phyloP scores from a whole-genome alignment of 1,139 yeast species.

The Yamadazyma sp. region DNA sequence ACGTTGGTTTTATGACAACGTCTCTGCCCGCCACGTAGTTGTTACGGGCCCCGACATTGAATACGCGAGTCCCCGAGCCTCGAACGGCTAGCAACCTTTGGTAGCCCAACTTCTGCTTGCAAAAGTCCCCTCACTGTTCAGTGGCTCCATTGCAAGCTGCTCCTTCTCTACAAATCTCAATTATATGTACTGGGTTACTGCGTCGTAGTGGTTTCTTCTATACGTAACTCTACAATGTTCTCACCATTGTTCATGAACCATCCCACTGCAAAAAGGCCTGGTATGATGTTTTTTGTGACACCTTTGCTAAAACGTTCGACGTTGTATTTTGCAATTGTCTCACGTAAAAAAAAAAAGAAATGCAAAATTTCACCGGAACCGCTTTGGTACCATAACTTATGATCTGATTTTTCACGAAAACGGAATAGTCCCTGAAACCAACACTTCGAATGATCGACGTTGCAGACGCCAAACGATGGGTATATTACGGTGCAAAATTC shows the following conservation, averaged over 20 bases:
- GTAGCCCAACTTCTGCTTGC: conserved; percentile 38
- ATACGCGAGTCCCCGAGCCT: no score
- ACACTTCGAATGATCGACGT: no score
- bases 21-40: conserved; percentile 24
- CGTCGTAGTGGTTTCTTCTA: conserved; percentile 59
- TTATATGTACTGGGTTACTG: conserved; percentile 41
- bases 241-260: conserved; percentile 58
- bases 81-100: no score
- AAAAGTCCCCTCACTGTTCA: conserved; percentile 10
- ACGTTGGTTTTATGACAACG: conserved; percentile 55
- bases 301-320: background rate
- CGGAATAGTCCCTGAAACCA: no score
- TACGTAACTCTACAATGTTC: conserved; percentile 34
- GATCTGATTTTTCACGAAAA: no score
- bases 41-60: conserved; percentile 23
- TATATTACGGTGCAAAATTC: no score
- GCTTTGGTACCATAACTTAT: background rate
- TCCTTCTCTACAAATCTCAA: conserved; percentile 23
- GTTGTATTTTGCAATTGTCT: background rate
- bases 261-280: conserved; percentile 59
- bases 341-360: background rate
- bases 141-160: background rate
- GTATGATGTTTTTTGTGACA: conserved; percentile 37
- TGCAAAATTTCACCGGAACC: background rate
- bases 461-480: no score